Conservation (phyloP, 2,329 filamentous ascomycete genomes). For the Botryotinia globosa region DNA sequence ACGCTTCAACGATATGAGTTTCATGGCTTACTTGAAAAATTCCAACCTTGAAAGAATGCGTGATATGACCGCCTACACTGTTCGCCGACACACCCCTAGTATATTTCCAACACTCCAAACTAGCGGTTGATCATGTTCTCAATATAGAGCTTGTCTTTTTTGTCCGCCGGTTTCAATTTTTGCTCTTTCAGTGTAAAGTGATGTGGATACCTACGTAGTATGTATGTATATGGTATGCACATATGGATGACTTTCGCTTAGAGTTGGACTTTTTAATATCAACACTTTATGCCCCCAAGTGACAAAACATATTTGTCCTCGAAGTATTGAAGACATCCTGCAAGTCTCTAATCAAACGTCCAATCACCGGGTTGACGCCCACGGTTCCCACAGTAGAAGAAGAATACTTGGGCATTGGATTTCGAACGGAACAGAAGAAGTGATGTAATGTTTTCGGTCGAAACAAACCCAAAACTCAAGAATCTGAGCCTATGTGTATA, state of each 20-base stretch:
- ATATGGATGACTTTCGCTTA: not conserved
- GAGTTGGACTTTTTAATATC: not conserved
- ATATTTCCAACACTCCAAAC: not conserved
- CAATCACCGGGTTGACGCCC: not conserved
- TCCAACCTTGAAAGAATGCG: not conserved
- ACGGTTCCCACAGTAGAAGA: not conserved
- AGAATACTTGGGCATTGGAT: not conserved
- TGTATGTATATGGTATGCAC: no score
- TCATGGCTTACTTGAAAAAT: not conserved
- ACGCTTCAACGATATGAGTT: not conserved
- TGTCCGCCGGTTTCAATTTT: not conserved
- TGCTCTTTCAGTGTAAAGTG: no score
- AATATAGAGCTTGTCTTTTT: not conserved
- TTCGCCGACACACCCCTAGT: not conserved
- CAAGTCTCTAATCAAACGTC: not conserved
- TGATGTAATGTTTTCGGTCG: not conserved
- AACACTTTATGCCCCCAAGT: not conserved
- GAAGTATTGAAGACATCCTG: not conserved
- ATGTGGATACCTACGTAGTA: no score
- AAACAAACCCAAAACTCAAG: not conserved
- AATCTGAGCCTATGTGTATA: not conserved
- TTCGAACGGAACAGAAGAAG: not conserved
- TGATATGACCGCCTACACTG: not conserved
- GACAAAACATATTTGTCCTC: not conserved
- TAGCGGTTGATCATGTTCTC: not conserved